Percentiles rank a stretch among this genome's conserved stretches.
Conservation (phyloP, 2,329 filamentous ascomycete genomes). For the Triangularia setosa region DNA sequence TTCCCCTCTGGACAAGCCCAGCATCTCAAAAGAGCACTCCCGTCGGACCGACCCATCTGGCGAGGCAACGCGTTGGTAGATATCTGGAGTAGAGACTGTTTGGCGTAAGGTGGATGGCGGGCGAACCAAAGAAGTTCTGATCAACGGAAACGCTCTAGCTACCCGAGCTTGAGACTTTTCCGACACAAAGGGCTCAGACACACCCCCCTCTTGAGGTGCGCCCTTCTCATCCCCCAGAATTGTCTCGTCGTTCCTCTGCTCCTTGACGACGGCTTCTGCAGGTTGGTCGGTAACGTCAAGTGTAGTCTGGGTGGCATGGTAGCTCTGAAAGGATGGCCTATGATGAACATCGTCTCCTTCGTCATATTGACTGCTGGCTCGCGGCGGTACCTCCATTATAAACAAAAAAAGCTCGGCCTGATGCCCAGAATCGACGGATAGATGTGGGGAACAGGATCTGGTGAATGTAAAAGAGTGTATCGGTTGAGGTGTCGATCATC, state of each 20-base stretch:
- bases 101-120: background rate
- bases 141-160: background rate
- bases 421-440: background rate
- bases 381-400: background rate
- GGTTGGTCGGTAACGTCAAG: background rate
- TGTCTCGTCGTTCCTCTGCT: background rate
- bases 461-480: background rate
- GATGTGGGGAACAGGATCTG: background rate
- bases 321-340: background rate
- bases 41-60: background rate
- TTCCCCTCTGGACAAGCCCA: background rate
- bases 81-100: background rate
- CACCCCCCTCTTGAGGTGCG: background rate
- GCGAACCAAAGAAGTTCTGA: background rate
- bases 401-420: background rate
- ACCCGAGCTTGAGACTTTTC: background rate
- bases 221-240: background rate
- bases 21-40: slow-evolving; percentile 4
- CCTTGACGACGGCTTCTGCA: background rate
- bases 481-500: background rate
- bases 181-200: background rate
- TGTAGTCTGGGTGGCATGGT: background rate
- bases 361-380: background rate
- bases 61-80: background rate
- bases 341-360: background rate